Evolutionary conservation across 176 grass and related monocot genomes (phyloP), one percentile per base, ranked within the genome.

Genomic region (Oryza brachyantha): DNA sequence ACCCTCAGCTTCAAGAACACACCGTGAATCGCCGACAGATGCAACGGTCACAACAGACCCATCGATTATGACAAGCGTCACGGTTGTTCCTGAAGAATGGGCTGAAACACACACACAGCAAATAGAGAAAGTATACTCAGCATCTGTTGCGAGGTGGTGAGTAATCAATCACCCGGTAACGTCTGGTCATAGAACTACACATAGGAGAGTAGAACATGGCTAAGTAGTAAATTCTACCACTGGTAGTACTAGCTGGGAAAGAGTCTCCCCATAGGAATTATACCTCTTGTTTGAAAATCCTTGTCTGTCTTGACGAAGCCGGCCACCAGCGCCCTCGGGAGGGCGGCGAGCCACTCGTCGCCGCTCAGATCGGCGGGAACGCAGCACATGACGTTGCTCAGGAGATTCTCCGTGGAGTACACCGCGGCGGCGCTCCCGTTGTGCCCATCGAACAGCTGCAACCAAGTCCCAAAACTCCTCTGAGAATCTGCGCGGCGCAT

Each of bases 271-370:
- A 17, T 62, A 34, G 26, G 32, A 50, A 34, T 43, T 68, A 13
- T 69, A 99, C 96, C 92, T 95, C 74, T 86, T 7, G 86, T 85
- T 71, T 93, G 96, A 57, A 99, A 91, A 82, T 99, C 96, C 76
- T 99, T 95, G 70, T 99, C 96, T 3, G 96, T 99, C 83, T 93
- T 95, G 74, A 95, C 92, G 85, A 99, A 99, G 1, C 92, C 96
- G 10, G 92, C 92, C 87, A 99, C 96, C 61, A 99, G 87, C 50
- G 96, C 92, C 75, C 96, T 91, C 17, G 92, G 92, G 62, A 99
- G 88, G 28, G 96, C 90, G 45, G 88, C 80, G 35, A 99, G 83
- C 92, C 96, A 99, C 10, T 99, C 96, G 57, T 99, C 92, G 83
- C 88, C 76, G 66, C 17, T 73, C 24, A 99, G 82, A 87, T 99